phyloP scores from a whole-genome alignment of 2,329 filamentous ascomycete genomes.

The Neocatenulostroma microsporum region DNA sequence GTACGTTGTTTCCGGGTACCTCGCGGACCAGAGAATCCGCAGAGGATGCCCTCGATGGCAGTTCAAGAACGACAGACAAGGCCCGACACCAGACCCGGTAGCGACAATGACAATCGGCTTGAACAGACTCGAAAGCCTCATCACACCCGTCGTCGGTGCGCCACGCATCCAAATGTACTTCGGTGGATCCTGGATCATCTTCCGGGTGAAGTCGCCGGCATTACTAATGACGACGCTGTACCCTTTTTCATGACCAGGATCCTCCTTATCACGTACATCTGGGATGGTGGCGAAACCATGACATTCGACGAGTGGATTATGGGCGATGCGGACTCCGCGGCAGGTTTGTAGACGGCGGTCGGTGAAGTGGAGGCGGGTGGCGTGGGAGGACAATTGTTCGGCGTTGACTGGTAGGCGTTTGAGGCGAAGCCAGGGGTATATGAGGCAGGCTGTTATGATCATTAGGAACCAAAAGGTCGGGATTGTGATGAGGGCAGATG shows the following conservation, averaged over 20 bases:
- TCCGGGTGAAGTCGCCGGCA: slow-evolving; percentile 66
- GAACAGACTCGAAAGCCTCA: slow-evolving; percentile 61
- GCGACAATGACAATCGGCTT: slow-evolving; percentile 57
- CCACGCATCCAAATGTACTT: slow-evolving; percentile 60
- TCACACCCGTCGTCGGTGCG: slow-evolving; percentile 58
- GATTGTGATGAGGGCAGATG: slow-evolving; percentile 32
- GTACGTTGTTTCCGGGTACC: slow-evolving; percentile 55
- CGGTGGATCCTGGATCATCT: slow-evolving; percentile 55
- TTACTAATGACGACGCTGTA: slow-evolving; percentile 65
- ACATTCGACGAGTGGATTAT: slow-evolving; percentile 50
- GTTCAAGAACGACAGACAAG: slow-evolving; percentile 56
- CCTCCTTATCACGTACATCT: slow-evolving; percentile 39
- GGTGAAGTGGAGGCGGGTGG: slow-evolving; percentile 61
- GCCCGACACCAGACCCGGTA: slow-evolving; percentile 67
- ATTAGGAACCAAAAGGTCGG: slow-evolving; percentile 62
- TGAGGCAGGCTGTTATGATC: slow-evolving; percentile 55
- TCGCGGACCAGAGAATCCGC: slow-evolving; percentile 63
- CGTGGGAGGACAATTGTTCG: slow-evolving; percentile 65
- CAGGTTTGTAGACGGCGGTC: slow-evolving; percentile 49
- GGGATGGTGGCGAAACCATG: slow-evolving; percentile 71
- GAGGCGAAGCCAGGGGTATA: slow-evolving; percentile 66
- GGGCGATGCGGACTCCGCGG: slow-evolving; percentile 18
- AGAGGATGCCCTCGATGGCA: slow-evolving; percentile 39
- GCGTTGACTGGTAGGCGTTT: slow-evolving; percentile 58
- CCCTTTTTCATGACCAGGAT: slow-evolving; percentile 27